phyloP scores from a whole-genome alignment of 768 basidiomycete species.

The Agrocybe pediades region DNA sequence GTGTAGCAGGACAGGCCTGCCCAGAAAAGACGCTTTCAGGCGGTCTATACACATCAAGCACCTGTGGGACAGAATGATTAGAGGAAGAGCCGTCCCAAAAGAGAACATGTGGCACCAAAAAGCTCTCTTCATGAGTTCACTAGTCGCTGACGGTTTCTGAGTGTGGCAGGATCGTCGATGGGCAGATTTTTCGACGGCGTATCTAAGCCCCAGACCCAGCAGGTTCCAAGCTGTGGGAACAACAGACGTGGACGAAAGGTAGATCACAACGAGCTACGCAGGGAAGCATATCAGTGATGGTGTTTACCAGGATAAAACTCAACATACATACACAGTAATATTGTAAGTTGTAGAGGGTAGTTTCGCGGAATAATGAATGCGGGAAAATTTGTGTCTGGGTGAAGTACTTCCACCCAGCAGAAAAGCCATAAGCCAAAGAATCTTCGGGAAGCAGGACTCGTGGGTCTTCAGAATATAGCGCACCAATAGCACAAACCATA shows the following conservation, averaged over 20 bases:
- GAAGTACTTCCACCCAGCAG: conserved; percentile 62
- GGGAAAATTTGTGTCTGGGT: conserved; percentile 62
- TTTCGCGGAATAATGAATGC: conserved; percentile 57
- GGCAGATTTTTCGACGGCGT: conserved; percentile 65
- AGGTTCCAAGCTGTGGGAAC: conserved; percentile 59
- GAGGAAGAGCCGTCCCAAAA: background rate
- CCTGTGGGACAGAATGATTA: conserved; percentile 14
- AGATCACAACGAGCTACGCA: conserved; percentile 28
- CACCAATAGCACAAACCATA: conserved; percentile 62
- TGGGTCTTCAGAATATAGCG: conserved; percentile 55
- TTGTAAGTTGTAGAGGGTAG: conserved; percentile 74
- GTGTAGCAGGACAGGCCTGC: conserved; percentile 66
- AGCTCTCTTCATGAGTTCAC: conserved; percentile 62
- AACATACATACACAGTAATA: conserved; percentile 50
- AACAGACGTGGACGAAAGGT: conserved; percentile 43
- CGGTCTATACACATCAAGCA: conserved; percentile 34
- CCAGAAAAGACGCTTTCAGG: conserved; percentile 48
- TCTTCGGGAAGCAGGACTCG: conserved; percentile 37
- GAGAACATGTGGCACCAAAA: conserved; percentile 43
- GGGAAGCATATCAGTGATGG: background rate
- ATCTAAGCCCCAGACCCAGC: conserved; percentile 56
- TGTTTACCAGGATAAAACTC: conserved; percentile 23
- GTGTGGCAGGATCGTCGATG: conserved; percentile 50
- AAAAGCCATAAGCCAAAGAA: conserved; percentile 40
- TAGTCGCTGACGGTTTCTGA: conserved; percentile 37